A percentile compares a stretch with the other conserved stretches of the same genome.
Evolutionary conservation across 2,329 filamentous ascomycete genomes (phyloP).

Genomic region (Stagonosporopsis vannaccii): DNA sequence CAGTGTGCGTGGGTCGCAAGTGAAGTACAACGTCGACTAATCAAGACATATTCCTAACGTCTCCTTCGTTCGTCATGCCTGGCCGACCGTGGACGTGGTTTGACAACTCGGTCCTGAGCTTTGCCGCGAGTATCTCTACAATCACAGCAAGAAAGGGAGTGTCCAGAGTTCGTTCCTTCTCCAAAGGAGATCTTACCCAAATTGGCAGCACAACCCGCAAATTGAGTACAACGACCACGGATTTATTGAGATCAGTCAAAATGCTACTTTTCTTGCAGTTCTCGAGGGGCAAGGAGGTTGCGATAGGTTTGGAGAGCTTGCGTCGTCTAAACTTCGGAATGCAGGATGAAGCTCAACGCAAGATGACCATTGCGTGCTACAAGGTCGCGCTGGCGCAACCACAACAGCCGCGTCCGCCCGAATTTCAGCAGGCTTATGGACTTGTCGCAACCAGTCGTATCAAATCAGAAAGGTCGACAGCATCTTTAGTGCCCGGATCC

Average conservation of each 20-base stretch:
- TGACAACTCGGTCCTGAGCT: background rate
- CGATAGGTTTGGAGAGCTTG: background rate
- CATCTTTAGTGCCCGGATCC: background rate
- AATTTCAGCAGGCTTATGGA: background rate
- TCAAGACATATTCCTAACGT: no score
- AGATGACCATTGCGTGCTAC: slow-evolving; percentile 15
- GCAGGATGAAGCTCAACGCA: background rate
- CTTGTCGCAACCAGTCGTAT: background rate
- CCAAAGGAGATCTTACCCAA: background rate
- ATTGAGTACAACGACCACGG: background rate
- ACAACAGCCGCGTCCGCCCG: background rate
- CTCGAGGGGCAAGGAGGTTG: background rate
- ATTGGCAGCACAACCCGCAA: background rate
- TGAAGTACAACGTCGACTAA: no score
- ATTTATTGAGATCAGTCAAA: background rate
- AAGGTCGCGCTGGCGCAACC: slow-evolving; percentile 13
- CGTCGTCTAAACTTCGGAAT: background rate
- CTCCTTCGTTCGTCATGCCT: background rate
- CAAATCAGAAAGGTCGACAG: background rate
- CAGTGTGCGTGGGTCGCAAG: background rate
- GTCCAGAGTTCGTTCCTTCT: background rate
- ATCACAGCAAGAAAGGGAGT: background rate
- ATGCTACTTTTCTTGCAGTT: background rate
- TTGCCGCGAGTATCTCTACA: background rate
- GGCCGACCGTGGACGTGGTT: background rate